phyloP scores from a whole-genome alignment of 768 basidiomycete species.

The Pluteus cervinus region DNA sequence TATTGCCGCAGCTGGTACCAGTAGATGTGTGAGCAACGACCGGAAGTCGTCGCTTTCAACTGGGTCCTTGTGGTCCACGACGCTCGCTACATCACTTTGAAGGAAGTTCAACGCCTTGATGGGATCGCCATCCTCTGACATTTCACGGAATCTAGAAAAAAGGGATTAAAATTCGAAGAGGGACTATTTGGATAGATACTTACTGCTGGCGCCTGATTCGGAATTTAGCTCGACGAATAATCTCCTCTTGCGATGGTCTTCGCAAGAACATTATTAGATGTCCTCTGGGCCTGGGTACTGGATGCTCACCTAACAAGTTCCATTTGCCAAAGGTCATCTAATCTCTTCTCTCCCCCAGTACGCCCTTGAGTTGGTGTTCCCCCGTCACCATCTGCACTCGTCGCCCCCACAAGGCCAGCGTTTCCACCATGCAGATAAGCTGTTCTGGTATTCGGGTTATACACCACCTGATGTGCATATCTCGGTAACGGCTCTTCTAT shows the following conservation, averaged over 20 bases:
- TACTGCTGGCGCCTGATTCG: slow-evolving; percentile 70
- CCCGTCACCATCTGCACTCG: slow-evolving; percentile 11
- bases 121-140: slow-evolving; percentile 58
- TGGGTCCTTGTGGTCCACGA: slow-evolving; percentile 62
- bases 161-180: neutral
- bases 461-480: slow-evolving; percentile 78
- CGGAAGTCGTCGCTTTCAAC: slow-evolving; percentile 61
- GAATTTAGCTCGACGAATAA: slow-evolving; percentile 59
- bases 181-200: slow-evolving; percentile 12
- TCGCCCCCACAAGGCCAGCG: slow-evolving; percentile 34
- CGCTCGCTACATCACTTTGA: slow-evolving; percentile 59
- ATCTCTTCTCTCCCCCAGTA: slow-evolving; percentile 36
- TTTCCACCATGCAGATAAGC: slow-evolving; percentile 78
- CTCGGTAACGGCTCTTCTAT: slow-evolving; percentile 49
- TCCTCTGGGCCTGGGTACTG: neutral
- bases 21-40: slow-evolving; percentile 57
- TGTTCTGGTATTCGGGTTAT: slow-evolving; percentile 48
- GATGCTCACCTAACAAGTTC: slow-evolving; percentile 51
- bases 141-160: slow-evolving; percentile 65
- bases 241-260: slow-evolving; percentile 59
- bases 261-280: neutral
- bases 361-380: slow-evolving; percentile 3
- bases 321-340: slow-evolving; percentile 83
- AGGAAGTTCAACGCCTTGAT: slow-evolving; percentile 69
- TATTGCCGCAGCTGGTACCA: slow-evolving; percentile 31